Evolutionary conservation across 148 eudicot species (phyloP), one percentile per base, ranked within the genome.

Genomic region (Rhododendron ferrugineum): DNA sequence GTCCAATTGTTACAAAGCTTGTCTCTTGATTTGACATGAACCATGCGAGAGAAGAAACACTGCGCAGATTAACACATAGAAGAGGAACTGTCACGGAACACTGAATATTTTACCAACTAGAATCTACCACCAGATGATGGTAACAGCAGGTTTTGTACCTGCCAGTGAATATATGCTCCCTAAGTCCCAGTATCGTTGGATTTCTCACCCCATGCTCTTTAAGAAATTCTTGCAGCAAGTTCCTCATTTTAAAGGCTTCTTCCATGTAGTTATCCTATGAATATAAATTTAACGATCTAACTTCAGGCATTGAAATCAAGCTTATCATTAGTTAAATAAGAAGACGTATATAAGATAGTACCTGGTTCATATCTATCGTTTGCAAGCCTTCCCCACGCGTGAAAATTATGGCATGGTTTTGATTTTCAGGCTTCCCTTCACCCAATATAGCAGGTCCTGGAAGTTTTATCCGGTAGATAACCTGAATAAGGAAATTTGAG

Each of bases 361-460:
- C 95, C 93, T 93, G 95, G 73, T 93, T 93, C 95, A 93, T 93
- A 85, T 93, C 95, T 85, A 93, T 93, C n/a, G 95, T 92, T 86
- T 93, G 94, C 89, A 93, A 82, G 84, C 93, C 95, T 89, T 93
- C 95, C 76, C 95, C 95, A 66, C 95, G 93, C 10, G 95, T 92
- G 83, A 93, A 93, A 52, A 93, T 93, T 68, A 93, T 92, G 26
- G 95, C 93, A 90, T 92, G 94, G 89, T 93, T 93, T 80, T 93
- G 95, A 85, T 93, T 93, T 87, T 93, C 95, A 60, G 95, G 95
- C 83, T 93, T 93, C 36, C 94, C 95, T 85, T 92, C 95, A 40
- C 95, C 95, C 82, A 93, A 85, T 58, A 91, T 87, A 22, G 94
- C 91, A 78, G 90, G 92, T 76, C 95, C 95, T 22, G 95, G 95